These are phyloP conservation scores for Cladosporium sp. DNA, from an alignment of 2,329 filamentous ascomycete species.

Conservation along the genomic window DNA sequence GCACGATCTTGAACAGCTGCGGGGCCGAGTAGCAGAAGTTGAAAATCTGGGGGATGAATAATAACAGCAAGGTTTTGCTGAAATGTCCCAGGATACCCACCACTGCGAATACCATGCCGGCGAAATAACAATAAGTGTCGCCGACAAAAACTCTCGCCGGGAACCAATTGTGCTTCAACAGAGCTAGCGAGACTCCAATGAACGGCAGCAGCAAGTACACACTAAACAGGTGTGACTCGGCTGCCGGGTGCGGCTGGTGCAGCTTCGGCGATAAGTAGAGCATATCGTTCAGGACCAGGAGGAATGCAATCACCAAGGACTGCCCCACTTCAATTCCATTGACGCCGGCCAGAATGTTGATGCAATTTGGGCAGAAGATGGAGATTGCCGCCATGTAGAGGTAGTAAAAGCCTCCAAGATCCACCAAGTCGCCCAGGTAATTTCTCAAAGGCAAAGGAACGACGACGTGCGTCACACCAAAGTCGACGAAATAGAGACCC, in stretches of 20 bases:
- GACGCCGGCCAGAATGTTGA: constrained; percentile 99
- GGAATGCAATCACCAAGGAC: constrained; percentile 79
- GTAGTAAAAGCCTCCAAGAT: constrained; percentile 77
- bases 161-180: constrained; percentile 92
- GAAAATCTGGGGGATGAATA: constrained; percentile 90
- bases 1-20: constrained; percentile 83
- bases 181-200: constrained; percentile 81
- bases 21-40: constrained; percentile 94
- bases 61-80: constrained; percentile 87
- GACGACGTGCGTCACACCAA: constrained; percentile 92
- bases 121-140: constrained; percentile 99
- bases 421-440: constrained; percentile 78
- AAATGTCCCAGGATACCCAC: constrained; percentile 97
- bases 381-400: constrained; percentile 92
- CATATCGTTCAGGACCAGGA: constrained; percentile 80
- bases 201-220: constrained; percentile 93
- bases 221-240: constrained; percentile 92
- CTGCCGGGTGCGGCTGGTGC: constrained; percentile 84
- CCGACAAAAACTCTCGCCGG: constrained; percentile 93
- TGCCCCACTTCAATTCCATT: constrained; percentile 97
- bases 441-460: constrained; percentile 79
- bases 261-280: constrained; percentile 66
- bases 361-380: constrained; percentile 97
- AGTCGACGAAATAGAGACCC: constrained; percentile 97
- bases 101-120: constrained; percentile 97